Evolutionary conservation across 75 land plant genomes (phyloP), one percentile per base, ranked within the genome.

Genomic region (Pseudotsuga menziesii): DNA sequence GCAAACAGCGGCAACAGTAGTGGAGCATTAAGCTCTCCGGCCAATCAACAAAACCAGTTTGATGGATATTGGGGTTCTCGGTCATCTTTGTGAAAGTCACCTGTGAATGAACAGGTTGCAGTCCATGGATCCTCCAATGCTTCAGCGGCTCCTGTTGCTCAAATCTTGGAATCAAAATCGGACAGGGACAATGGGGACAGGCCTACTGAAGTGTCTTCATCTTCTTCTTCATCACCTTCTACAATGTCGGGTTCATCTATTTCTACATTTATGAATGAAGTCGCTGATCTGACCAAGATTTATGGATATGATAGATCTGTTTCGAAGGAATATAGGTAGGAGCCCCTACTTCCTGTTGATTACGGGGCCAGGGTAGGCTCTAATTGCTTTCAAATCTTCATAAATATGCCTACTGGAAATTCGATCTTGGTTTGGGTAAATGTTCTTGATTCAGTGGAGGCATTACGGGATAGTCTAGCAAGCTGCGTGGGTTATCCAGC

Each of bases 201-300:
- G 60, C 22, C 66, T 75, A 75, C 56, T 44, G 62, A 58, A 25
- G 74, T 78, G 35, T 17, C 74, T 58, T 57, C 82, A 57, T 48
- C 72, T 27, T 23, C 69, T 23, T 17, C 74, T 58, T 57, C 82
- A 57, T 48, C 63, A 29, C 23, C 69, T 55, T 56, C 78, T 62
- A 29, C 78, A 78, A 60, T 81, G n/a, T 60, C 86, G n/a, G 85
- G 83, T 15, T 82, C 76, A 32, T 76, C 86, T 23, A 79, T 89
- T 13, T 72, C 87, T 52, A 83, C 78, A 58, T 88, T 88, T 36
- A 76, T 88, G 62, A 58, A 44, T 56, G 84, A 88, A 83, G 87
- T 85, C 55, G 15, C 87, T 52, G 78, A 73, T 59, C 81, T 88
- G 39, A 74, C 85, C 48, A 89, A 89, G 91, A n/a, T n/a, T n/a